Conservation (phyloP, 768 basidiomycete genomes). For the Pleurotus platypus region DNA sequence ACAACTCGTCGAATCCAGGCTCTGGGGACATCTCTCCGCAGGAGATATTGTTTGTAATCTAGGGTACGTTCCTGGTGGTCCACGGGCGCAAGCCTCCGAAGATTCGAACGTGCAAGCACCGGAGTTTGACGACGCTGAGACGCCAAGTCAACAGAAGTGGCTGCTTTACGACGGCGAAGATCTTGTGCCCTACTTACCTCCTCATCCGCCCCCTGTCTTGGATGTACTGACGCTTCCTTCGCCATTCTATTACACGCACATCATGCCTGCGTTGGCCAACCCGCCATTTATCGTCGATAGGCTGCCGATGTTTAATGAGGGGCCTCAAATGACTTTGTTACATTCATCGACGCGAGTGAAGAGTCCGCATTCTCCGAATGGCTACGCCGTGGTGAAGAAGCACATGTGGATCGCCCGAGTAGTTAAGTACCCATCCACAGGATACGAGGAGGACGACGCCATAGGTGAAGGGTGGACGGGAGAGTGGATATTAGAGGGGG, state of each 20-base stretch:
- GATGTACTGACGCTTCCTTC: constrained; percentile 65
- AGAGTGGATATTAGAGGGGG: constrained; percentile 79
- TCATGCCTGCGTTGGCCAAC: constrained; percentile 41
- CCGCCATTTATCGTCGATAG: constrained; percentile 30
- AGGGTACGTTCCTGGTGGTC: constrained; percentile 59
- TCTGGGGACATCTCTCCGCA: constrained; percentile 73
- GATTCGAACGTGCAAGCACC: constrained; percentile 19
- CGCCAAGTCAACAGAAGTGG: constrained; percentile 42
- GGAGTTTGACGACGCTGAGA: constrained; percentile 9
- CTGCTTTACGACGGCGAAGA: constrained; percentile 66
- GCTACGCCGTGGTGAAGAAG: constrained; percentile 55
- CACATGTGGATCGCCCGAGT: constrained; percentile 65
- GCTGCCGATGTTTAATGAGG: constrained; percentile 33
- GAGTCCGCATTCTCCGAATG: constrained; percentile 60
- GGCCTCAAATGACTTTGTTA: constrained; percentile 47
- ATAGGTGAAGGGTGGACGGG: constrained; percentile 60
- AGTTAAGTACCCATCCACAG: constrained; percentile 13
- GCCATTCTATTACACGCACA: constrained; percentile 74
- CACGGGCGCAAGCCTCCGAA: constrained; percentile 24
- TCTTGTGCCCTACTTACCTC: constrained; percentile 61
- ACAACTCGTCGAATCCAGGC: constrained; percentile 60
- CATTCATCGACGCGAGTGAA: constrained; percentile 42
- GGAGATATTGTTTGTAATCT: constrained; percentile 82
- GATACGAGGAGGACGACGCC: constrained; percentile 22
- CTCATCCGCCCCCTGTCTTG: constrained; percentile 48